A percentile compares a stretch with the other conserved stretches of the same genome.
phyloP scores from a whole-genome alignment of 495 filamentous ascomycete genomes.

The Trichoderma erinaceum region DNA sequence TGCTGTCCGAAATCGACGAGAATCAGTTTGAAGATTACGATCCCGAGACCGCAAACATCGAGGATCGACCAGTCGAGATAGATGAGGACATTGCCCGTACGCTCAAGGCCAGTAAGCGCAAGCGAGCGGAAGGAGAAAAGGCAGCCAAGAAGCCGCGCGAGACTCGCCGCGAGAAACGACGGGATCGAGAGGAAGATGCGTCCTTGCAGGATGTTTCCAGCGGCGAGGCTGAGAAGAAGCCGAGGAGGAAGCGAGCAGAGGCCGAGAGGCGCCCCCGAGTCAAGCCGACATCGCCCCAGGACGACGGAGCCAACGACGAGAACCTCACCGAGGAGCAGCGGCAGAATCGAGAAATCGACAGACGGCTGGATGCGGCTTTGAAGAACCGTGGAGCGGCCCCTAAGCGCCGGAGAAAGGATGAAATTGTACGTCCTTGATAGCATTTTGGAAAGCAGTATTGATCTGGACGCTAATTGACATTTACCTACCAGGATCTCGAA shows the following conservation, averaged over 20 bases:
- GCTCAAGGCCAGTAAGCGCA: slow-evolving; percentile 71
- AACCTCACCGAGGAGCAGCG: slow-evolving; percentile 59
- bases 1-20: slow-evolving; percentile 92
- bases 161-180: slow-evolving; percentile 62
- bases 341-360: slow-evolving; percentile 71
- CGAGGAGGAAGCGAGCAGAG: slow-evolving; percentile 33
- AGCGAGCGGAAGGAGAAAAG: slow-evolving; percentile 56
- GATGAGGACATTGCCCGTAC: slow-evolving; percentile 78
- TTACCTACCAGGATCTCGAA: slow-evolving; percentile 67
- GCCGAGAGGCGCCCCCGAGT: slow-evolving; percentile 28
- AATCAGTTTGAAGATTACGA: slow-evolving; percentile 89
- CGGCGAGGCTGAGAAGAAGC: slow-evolving; percentile 51
- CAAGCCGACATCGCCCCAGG: slow-evolving; percentile 42
- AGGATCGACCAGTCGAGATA: slow-evolving; percentile 74
- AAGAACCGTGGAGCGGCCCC: slow-evolving; percentile 63
- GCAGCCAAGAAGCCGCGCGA: slow-evolving; percentile 67
- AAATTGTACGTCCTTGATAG: slow-evolving; percentile 56
- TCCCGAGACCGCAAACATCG: slow-evolving; percentile 64
- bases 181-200: slow-evolving; percentile 40
- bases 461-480: background rate
- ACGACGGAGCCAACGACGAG: slow-evolving; percentile 59
- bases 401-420: slow-evolving; percentile 78
- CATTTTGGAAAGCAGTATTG: background rate
- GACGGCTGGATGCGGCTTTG: slow-evolving; percentile 77
- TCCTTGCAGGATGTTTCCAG: slow-evolving; percentile 46